Evolutionary conservation across 306 rosid genomes (phyloP).

Genomic region (Gynostemma pentaphyllum): DNA sequence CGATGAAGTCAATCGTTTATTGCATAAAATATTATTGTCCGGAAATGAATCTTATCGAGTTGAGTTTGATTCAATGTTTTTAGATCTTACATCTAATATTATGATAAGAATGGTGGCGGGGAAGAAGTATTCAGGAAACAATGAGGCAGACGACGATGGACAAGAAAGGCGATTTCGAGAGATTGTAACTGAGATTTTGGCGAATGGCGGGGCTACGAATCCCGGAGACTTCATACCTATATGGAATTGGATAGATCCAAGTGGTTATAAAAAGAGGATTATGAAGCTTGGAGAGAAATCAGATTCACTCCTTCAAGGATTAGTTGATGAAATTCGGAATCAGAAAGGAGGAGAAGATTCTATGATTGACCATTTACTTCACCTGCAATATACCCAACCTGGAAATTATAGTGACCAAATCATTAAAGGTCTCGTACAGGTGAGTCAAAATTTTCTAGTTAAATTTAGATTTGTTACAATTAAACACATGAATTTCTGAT

Average conservation of each 20-base stretch:
- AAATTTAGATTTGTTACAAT: no score
- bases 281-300: background rate
- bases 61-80: no score
- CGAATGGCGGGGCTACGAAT: background rate
- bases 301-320: conserved; percentile 28
- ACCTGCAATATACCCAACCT: conserved; percentile 30
- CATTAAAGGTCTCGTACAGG: conserved; percentile 37
- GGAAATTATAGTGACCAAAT: conserved; percentile 45
- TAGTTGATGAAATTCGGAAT: conserved; percentile 39
- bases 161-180: background rate
- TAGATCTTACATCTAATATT: no score
- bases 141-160: no score
- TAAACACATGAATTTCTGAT: no score
- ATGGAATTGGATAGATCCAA: background rate
- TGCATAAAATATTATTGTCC: background rate
- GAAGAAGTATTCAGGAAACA: no score
- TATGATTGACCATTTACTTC: conserved; percentile 40
- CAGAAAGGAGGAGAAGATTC: conserved; percentile 14
- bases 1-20: background rate
- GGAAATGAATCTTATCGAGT: no score
- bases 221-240: background rate
- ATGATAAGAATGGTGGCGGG: no score
- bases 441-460: no score
- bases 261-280: conserved; percentile 1
- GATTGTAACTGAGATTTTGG: background rate